Base-by-base conservation (phyloP, 805 yeast genomes). In the Scheffersomyces spartinae region DNA sequence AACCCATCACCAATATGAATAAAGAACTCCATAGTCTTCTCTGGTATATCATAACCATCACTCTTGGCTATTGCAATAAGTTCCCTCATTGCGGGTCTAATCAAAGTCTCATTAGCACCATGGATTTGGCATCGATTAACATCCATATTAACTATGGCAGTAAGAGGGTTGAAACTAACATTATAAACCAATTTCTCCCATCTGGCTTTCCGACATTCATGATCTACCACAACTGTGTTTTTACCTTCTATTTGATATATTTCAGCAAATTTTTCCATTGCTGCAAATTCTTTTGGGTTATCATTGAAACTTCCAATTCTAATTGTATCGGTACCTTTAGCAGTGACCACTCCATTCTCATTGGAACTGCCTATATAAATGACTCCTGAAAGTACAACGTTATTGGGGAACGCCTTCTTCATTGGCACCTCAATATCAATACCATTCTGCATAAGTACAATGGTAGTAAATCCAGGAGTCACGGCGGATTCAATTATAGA, bases 51-150 rank as follows among this genome's bases (percentile, higher is more conserved):
- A 18, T 68, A 63, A 1, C 82, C 82, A 31, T 76, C 86, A 7
- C 81, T 70, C 26, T 65, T 68, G 7, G 94, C 93, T 31, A 79
- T 65, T 3, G 61, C 62, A 12, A 66, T 46, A 10, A 81, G 61
- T 46, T 80, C 93, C 18, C 56, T 47, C 85, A 77, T 77, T 0
- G 81, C 78, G 3, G 82, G 83, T 12, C 39, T 30, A 23, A 59
- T 43, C 11, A 59, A 31, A 0, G 37, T 28, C 9, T 47, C 44
- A 30, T 49, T 52, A 8, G 48, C 56, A 10, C 42, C 44, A 21
- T 38, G 44, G 9, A 57, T 55, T 28, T 55, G 63, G 23, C 57
- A 44, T 26, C 64, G 38, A 21, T 43, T 39, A 3, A 50, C 51
- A 32, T 59, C 66, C 11, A 52, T 27, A 16, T 45, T 47, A 15